phyloP scores from a whole-genome alignment of 2,329 filamentous ascomycete genomes.

The Verticillium tricorpus region DNA sequence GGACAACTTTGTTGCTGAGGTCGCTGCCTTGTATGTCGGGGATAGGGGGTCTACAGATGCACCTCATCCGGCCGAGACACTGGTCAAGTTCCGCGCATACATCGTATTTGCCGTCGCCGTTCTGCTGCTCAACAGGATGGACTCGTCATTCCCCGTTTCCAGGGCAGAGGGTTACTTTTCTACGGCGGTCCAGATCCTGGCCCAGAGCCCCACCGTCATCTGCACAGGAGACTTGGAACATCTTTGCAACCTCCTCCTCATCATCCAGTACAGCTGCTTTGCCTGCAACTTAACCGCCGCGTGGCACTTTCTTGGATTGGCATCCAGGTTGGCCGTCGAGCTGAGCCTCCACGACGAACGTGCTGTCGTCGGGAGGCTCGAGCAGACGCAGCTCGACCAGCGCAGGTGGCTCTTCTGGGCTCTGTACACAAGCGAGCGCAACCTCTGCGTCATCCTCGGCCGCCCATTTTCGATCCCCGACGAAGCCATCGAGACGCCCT shows the following conservation, averaged over 20 bases:
- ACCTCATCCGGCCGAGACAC: background rate
- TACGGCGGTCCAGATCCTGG: constrained; percentile 4
- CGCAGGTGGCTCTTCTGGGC: constrained; percentile 12
- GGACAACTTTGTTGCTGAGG: constrained; percentile 7
- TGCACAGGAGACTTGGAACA: constrained; percentile 10
- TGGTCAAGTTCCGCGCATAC: constrained; percentile 5
- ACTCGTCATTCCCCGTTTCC: constrained; percentile 7
- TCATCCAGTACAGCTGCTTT: constrained; percentile 11
- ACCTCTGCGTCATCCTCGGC: constrained; percentile 11
- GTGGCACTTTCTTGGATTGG: constrained; percentile 12
- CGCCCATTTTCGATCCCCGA: constrained; percentile 11
- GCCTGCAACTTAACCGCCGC: constrained; percentile 8
- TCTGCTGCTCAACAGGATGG: constrained; percentile 10
- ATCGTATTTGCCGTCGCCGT: constrained; percentile 9
- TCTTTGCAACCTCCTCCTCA: constrained; percentile 7
- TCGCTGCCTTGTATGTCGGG: background rate
- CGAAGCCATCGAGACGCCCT: constrained; percentile 10
- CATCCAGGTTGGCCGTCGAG: constrained; percentile 7
- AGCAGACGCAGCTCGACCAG: background rate
- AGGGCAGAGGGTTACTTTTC: constrained; percentile 9
- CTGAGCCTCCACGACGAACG: constrained; percentile 9
- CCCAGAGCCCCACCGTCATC: constrained; percentile 4
- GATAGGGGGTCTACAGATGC: background rate
- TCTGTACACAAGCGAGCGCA: constrained; percentile 11
- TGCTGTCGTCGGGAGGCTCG: background rate